These are phyloP conservation scores for Syzygium aqueum DNA, from an alignment of 345 rosid species.

Conservation along the genomic window DNA sequence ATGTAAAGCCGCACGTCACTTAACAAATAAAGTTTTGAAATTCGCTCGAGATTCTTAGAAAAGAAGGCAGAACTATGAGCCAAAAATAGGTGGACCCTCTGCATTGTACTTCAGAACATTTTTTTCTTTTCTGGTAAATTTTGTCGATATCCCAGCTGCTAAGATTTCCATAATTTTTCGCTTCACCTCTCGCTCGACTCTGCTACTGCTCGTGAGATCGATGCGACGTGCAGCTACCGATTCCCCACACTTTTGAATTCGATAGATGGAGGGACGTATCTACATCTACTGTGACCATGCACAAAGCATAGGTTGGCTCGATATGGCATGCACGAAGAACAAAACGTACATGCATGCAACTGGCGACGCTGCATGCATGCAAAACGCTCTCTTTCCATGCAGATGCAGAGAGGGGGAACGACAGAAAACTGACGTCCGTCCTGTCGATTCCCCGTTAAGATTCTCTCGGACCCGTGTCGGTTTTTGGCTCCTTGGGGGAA, in stretches of 20 bases:
- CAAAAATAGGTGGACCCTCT: background rate
- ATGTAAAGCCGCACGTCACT: background rate
- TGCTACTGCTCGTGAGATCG: background rate
- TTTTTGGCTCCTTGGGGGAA: background rate
- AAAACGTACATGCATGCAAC: background rate
- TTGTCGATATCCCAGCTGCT: background rate
- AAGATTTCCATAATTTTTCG: background rate
- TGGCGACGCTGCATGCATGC: background rate
- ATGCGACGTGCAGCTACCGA: background rate
- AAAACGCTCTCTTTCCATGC: background rate
- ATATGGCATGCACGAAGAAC: background rate
- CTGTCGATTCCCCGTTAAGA: background rate
- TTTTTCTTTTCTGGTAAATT: background rate
- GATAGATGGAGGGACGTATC: background rate
- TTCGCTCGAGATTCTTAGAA: background rate
- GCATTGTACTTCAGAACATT: background rate
- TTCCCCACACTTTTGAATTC: background rate
- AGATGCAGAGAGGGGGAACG: background rate
- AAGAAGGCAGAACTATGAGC: background rate
- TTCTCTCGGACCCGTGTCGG: background rate
- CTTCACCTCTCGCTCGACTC: background rate
- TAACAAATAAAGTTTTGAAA: background rate
- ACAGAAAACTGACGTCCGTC: background rate
- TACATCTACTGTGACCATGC: background rate
- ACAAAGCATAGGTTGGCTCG: background rate